phyloP scores from a whole-genome alignment of 2,329 filamentous ascomycete species.

The Botrytis fragariae region DNA sequence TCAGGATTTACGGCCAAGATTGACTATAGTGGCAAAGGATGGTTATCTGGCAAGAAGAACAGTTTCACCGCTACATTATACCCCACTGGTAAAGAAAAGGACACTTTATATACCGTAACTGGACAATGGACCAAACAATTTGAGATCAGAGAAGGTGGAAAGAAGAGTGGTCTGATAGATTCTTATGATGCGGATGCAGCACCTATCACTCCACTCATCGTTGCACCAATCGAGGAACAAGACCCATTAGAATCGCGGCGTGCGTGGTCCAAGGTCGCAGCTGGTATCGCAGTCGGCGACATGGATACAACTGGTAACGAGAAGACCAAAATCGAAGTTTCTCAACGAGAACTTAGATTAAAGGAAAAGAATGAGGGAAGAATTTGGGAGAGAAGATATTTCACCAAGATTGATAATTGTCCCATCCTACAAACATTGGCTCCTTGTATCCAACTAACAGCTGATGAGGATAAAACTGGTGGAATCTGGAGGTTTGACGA shows the following conservation, averaged over 20 bases:
- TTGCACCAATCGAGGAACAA: constrained; percentile 74
- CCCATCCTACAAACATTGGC: constrained; percentile 44
- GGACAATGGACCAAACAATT: constrained; percentile 90
- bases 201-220: constrained; percentile 63
- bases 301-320: constrained; percentile 76
- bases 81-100: constrained; percentile 67
- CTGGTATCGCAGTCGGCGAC: constrained; percentile 75
- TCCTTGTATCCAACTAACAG: constrained; percentile 41
- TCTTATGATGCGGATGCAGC: constrained; percentile 58
- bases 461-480: constrained; percentile 62
- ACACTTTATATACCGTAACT: constrained; percentile 74
- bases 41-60: constrained; percentile 96
- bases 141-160: constrained; percentile 67
- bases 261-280: constrained; percentile 84
- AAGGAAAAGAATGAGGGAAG: constrained; percentile 72
- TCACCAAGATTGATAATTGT: constrained; percentile 55
- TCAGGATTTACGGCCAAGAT: constrained; percentile 86
- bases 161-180: constrained; percentile 55
- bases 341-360: constrained; percentile 74
- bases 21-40: constrained; percentile 90
- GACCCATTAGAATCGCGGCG: constrained; percentile 83
- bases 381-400: constrained; percentile 83
- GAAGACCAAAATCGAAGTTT: constrained; percentile 87
- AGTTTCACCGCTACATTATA: constrained; percentile 75
- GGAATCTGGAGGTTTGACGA: constrained; percentile 69